These are phyloP conservation scores for Epipyxis sp. DNA, from an alignment of 108 stramenopile genomes.

Conservation along the genomic window DNA sequence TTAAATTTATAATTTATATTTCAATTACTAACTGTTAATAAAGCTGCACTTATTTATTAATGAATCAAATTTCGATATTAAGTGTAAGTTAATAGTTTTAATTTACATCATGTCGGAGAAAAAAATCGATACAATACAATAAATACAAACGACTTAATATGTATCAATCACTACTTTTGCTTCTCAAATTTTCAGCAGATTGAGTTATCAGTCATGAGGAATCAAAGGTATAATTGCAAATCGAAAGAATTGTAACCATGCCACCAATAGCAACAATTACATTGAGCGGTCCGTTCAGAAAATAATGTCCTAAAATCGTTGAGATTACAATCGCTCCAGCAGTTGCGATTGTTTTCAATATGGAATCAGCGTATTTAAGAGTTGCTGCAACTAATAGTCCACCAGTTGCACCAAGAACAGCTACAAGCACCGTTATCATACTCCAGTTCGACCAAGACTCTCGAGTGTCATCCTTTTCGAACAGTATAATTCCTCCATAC, in stretches of 20 bases:
- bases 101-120: too few species aligned
- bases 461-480: background rate
- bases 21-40: background rate
- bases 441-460: background rate
- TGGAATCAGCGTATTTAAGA: slow-evolving; percentile 86
- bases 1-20: slow-evolving; percentile 56
- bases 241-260: slow-evolving; percentile 19
- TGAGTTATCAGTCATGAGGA: too few species aligned
- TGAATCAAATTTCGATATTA: too few species aligned
- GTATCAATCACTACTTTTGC: too few species aligned
- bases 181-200: too few species aligned
- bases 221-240: slow-evolving; percentile 27
- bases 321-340: slow-evolving; percentile 47
- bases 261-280: slow-evolving; percentile 14
- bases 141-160: too few species aligned
- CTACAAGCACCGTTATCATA: slow-evolving; percentile 17
- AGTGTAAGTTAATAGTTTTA: too few species aligned
- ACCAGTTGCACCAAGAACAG: slow-evolving; percentile 78
- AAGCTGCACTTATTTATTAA: too few species aligned
- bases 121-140: too few species aligned
- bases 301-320: slow-evolving; percentile 34
- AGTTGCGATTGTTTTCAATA: slow-evolving; percentile 82
- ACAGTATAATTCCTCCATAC: slow-evolving; percentile 24
- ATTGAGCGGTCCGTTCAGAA: slow-evolving; percentile 27
- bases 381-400: slow-evolving; percentile 84